Evolutionary conservation across 75 land plant species (phyloP).

Genomic region (Pinus albicaulis): DNA sequence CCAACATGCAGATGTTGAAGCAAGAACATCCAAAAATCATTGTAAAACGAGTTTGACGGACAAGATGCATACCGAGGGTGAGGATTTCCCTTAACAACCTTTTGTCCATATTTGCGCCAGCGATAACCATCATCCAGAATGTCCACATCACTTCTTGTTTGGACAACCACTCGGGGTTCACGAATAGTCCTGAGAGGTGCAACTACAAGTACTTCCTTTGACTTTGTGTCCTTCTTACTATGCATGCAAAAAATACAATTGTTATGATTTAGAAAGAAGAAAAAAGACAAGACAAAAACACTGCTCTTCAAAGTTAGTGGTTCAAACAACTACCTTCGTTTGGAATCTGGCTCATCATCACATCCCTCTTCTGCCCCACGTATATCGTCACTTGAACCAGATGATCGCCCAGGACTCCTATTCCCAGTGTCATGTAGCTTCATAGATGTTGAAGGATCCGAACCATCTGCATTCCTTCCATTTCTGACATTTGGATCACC

Average conservation of each 20-base stretch:
- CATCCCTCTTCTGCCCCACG: constrained; percentile 37
- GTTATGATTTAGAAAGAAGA: background rate
- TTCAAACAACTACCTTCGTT: constrained; percentile 54
- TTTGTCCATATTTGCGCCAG: constrained; percentile 48
- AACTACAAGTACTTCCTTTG: constrained; percentile 16
- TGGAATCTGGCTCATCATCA: constrained; percentile 56
- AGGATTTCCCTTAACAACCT: constrained; percentile 49
- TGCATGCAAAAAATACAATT: constrained; percentile 11
- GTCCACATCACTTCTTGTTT: constrained; percentile 37
- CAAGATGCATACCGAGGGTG: constrained; percentile 26
- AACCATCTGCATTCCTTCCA: constrained; percentile 25
- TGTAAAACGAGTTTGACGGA: background rate
- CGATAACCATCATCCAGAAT: constrained; percentile 48
- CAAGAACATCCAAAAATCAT: background rate
- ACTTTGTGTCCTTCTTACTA: constrained; percentile 24
- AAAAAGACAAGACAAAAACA: background rate
- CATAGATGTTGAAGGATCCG: constrained; percentile 18
- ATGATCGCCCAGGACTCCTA: constrained; percentile 49
- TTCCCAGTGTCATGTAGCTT: constrained; percentile 18
- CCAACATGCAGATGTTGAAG: background rate
- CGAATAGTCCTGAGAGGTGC: constrained; percentile 19
- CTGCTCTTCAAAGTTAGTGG: too few species aligned
- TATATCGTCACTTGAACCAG: constrained; percentile 51
- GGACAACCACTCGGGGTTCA: constrained; percentile 29
- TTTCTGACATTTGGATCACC: constrained; percentile 4